Conservation (phyloP, 768 basidiomycete species). For the Podaxis carcinomalis region DNA sequence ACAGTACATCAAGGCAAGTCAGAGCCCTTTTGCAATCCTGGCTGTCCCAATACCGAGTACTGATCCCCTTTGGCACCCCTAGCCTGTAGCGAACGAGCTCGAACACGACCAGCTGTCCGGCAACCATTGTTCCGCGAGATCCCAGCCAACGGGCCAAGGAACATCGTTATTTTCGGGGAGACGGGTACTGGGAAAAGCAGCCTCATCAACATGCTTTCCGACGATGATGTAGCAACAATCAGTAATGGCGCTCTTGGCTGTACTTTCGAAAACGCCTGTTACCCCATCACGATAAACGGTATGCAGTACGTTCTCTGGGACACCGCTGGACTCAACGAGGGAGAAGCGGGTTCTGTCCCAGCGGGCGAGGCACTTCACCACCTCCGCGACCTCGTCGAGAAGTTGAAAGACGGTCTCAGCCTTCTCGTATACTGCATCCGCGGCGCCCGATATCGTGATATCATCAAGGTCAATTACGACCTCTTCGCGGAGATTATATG, state of each 20-base stretch:
- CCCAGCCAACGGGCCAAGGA: slow-evolving; percentile 10
- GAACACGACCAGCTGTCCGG: background rate
- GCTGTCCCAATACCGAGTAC: slow-evolving; percentile 17
- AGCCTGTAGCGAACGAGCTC: background rate
- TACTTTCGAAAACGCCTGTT: slow-evolving; percentile 27
- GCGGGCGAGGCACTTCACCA: slow-evolving; percentile 18
- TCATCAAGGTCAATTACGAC: slow-evolving; percentile 12
- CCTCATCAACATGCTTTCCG: slow-evolving; percentile 36
- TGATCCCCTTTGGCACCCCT: slow-evolving; percentile 29
- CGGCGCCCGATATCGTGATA: slow-evolving; percentile 9
- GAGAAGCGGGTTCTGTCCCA: slow-evolving; percentile 17
- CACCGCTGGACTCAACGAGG: slow-evolving; percentile 37
- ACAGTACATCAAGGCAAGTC: background rate
- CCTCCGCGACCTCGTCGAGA: slow-evolving; percentile 27
- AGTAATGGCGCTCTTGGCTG: slow-evolving; percentile 29
- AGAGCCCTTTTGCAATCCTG: slow-evolving; percentile 15
- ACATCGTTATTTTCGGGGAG: slow-evolving; percentile 38
- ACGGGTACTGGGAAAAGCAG: slow-evolving; percentile 37
- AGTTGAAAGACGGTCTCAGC: slow-evolving; percentile 30
- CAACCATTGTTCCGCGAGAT: slow-evolving; percentile 3
- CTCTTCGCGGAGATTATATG: slow-evolving; percentile 11
- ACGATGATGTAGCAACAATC: slow-evolving; percentile 20
- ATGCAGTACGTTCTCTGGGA: slow-evolving; percentile 28
- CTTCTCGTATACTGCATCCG: slow-evolving; percentile 32
- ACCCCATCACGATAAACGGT: slow-evolving; percentile 23